Evolutionary conservation across 1,139 yeast genomes (phyloP), one percentile per base, ranked within the genome.

Genomic region (Scheffersomyces quercinus): DNA sequence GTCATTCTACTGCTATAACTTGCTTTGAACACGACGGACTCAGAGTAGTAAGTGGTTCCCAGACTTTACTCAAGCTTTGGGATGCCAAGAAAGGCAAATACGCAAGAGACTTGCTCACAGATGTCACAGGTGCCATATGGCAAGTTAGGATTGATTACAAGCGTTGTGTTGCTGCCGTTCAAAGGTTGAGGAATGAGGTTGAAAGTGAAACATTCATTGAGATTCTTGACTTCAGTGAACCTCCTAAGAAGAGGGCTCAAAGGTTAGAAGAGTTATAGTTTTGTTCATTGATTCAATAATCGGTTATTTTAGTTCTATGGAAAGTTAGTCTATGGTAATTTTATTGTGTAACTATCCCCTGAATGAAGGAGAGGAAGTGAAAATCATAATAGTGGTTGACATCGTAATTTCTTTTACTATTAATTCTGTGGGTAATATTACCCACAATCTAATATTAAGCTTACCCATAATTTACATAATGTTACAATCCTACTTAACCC

Each of bases 161-260:
- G 47, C 75, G 93, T 41, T 87, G 98, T 59, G 89, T 93, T 32
- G 95, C 96, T 15, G 99, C 99, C 0, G 95, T 91, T n/a, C 88
- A 85, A 73, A 77, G 84, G 54, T 72, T 64, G 45, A 56, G 56
- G 15, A 64, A 64, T 43, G 74, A 68, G 29, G 64, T 59, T 24
- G 83, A 81, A 43, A 78, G 79, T 31, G 82, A 81, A 53, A 86
- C 82, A 0, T 75, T 68, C 50, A 83, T 93, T 50, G 97, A 91
- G 62, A 86, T 93, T 34, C 70, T 90, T 43, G 97, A 91, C 59
- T 93, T 91, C 65, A 85, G 86, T 51, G 66, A 66, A 16, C 78
- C 81, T 30, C 60, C 62, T 5, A 46, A 45, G 29, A 35, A 32
- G 24, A 34, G 20, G 28, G 28, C 16, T 13, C 31, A 24, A 13